Base-by-base conservation (phyloP, 257 asterid genomes). In the Solanum paucissectum region DNA sequence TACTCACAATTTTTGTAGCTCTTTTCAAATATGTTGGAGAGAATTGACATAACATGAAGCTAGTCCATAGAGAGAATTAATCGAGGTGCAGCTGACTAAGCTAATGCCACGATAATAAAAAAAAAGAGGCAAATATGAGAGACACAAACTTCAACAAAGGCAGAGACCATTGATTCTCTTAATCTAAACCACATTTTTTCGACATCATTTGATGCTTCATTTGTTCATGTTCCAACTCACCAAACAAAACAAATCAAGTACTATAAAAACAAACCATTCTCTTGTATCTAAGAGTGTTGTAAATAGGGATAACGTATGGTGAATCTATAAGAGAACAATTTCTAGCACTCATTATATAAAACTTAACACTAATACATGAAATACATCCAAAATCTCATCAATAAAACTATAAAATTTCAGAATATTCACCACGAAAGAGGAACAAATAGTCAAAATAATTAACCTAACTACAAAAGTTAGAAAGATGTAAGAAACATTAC, bases 1-100 rank as follows among this genome's bases (percentile, higher is more conserved):
- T 66, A 21, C 33, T 46, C 81, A 86, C 72, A 12, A 84, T 33
- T 37, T 1, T 83, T 88, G 88, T 87, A 90, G 90, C 90, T 93
- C 90, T 93, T 88, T 27, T 58, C 7, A 55, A 16, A 18, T 55
- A 18, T 55, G 64, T 13, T 49, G 20, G 58, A 49, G 58, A 49
- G 20, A 49, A 44, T 49, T 49, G 16, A 3, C 16, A 44, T 44
- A 9, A 11, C 52, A 44, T 44, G 46, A 40, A 40, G 12, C 46
- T 40, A 40, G 46, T 40, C 46, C 46, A 40, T 3, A 1, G 20
- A 49, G 6, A 13, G 20, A 49, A 49, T 49, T 49, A 49, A 49
- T 49, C 58, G 58, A 13, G 58, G 52, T 44, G 52, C 12, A 49
- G 14, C 58, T 49, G 20, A 5, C 20, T 13, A 49, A 49, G 5